These are phyloP conservation scores for Penicillium glabrum DNA, from an alignment of 2,329 filamentous ascomycete genomes.

Conservation along the genomic window DNA sequence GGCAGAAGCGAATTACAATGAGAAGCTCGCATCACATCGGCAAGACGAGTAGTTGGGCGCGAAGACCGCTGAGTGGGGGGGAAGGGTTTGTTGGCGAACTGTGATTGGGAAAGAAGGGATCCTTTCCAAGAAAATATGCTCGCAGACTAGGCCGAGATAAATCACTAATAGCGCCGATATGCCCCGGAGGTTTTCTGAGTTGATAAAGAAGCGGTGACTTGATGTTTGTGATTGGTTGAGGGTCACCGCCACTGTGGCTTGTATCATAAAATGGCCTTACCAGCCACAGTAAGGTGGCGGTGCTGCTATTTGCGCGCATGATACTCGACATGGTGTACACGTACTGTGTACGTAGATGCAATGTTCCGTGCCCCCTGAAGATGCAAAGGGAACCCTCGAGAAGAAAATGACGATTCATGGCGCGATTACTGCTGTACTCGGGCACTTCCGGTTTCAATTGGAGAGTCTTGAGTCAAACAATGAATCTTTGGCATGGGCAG, in stretches of 20 bases:
- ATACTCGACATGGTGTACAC: neutral
- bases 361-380: neutral
- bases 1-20: slow-evolving; percentile 5
- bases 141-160: neutral
- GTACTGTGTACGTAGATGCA: neutral
- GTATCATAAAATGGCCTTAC: neutral
- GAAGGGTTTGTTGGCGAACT: slow-evolving; percentile 22
- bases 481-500: neutral
- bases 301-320: neutral
- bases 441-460: neutral
- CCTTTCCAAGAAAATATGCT: neutral
- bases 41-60: slow-evolving; percentile 15
- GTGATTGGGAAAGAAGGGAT: slow-evolving; percentile 18
- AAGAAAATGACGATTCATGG: neutral
- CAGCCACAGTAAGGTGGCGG: slow-evolving; percentile 11
- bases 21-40: slow-evolving; percentile 13
- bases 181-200: neutral
- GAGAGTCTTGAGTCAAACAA: neutral
- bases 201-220: slow-evolving; percentile 31
- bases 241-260: slow-evolving; percentile 37
- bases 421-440: neutral
- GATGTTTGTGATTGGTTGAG: slow-evolving; percentile 22
- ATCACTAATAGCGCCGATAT: neutral
- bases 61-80: slow-evolving; percentile 22
- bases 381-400: neutral